These are phyloP conservation scores for Jackrogersella minutella DNA, from an alignment of 495 filamentous ascomycete species.

Conservation along the genomic window DNA sequence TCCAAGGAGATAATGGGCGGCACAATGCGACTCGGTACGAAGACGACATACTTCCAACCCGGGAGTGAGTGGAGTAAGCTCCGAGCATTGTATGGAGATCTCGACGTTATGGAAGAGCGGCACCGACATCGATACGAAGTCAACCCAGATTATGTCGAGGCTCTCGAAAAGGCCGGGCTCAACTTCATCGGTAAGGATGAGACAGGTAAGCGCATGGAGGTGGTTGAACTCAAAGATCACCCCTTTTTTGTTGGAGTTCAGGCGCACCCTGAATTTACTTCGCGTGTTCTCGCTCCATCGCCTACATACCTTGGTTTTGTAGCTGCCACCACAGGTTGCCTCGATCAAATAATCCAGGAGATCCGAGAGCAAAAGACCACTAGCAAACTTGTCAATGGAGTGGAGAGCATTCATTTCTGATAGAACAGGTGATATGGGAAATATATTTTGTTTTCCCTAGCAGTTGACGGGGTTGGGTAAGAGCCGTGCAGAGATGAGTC, in stretches of 20 bases:
- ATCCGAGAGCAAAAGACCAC: constrained; percentile 18
- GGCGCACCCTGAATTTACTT: constrained; percentile 86
- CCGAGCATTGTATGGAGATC: constrained; percentile 74
- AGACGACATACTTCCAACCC: constrained; percentile 76
- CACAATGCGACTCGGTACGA: constrained; percentile 89
- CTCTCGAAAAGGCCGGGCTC: constrained; percentile 65
- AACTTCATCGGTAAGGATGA: constrained; percentile 83
- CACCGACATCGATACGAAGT: constrained; percentile 82
- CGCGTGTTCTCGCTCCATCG: constrained; percentile 74
- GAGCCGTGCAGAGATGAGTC: neutral
- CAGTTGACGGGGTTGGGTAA: neutral
- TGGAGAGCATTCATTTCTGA: constrained; percentile 19
- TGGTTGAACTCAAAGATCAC: constrained; percentile 88
- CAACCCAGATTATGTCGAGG: constrained; percentile 70
- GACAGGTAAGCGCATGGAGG: constrained; percentile 85
- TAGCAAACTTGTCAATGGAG: constrained; percentile 12
- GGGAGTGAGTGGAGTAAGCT: constrained; percentile 82
- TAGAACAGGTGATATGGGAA: neutral
- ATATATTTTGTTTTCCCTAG: neutral
- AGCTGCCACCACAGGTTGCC: constrained; percentile 72
- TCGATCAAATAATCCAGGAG: constrained; percentile 54
- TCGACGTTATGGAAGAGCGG: constrained; percentile 64
- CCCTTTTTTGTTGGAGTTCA: constrained; percentile 90
- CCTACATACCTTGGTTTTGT: constrained; percentile 87
- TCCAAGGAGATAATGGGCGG: constrained; percentile 73